Evolutionary conservation across 805 yeast species (phyloP).

Genomic region (Candida germanica): DNA sequence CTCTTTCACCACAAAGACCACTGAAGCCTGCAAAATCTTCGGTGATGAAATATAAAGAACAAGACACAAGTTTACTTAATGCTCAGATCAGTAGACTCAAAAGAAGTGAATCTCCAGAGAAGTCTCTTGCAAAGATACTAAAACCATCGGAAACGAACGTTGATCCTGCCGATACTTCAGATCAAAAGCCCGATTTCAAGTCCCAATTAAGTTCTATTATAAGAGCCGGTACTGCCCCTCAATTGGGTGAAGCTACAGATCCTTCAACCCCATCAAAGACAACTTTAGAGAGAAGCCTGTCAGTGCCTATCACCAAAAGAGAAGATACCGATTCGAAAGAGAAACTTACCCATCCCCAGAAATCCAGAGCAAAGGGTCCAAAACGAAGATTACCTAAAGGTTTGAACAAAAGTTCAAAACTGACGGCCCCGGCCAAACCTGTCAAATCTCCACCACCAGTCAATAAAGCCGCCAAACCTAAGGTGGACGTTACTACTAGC

Average conservation of each 20-base stretch:
- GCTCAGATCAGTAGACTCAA: conserved; percentile 7
- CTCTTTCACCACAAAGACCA: conserved; percentile 2
- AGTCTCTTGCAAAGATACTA: not conserved
- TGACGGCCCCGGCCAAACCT: not conserved
- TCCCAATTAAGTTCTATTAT: conserved; percentile 24
- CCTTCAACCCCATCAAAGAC: not conserved
- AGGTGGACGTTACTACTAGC: conserved; percentile 8
- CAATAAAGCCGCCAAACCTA: conserved; percentile 11
- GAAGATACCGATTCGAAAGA: conserved; percentile 13
- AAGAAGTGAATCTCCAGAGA: conserved; percentile 4
- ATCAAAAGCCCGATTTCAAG: no score
- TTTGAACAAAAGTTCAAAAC: conserved; percentile 2
- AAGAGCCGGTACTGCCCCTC: conserved; percentile 28
- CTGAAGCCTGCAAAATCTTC: conserved; percentile 5
- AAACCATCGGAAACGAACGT: not conserved
- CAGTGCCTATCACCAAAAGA: conserved; percentile 8
- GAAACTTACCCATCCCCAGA: conserved; percentile 44
- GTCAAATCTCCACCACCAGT: conserved; percentile 7
- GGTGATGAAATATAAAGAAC: not conserved
- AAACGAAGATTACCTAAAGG: conserved; percentile 45
- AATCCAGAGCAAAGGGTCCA: conserved; percentile 50
- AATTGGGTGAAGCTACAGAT: not conserved
- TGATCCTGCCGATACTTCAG: conserved; percentile 1
- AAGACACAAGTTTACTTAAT: conserved; percentile 4
- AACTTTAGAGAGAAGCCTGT: conserved; percentile 3